Evolutionary conservation across 2,329 filamentous ascomycete genomes (phyloP).

Genomic region (Trichothecium sympodiale): DNA sequence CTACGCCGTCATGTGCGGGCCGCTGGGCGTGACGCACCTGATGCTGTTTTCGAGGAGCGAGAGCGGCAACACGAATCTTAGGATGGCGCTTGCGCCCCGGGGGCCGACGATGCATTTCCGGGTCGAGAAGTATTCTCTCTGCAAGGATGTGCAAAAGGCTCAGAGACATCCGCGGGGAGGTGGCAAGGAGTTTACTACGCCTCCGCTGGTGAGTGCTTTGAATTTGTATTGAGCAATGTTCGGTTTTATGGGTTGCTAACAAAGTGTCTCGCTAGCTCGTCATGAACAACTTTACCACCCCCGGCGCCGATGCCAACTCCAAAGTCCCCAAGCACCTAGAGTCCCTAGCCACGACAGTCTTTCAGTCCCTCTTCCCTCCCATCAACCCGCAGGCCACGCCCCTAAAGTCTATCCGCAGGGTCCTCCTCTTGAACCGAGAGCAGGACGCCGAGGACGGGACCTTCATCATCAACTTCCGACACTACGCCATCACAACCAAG

Average conservation of each 20-base stretch:
- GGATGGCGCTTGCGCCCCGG: constrained; percentile 75
- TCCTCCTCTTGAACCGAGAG: constrained; percentile 83
- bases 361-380: constrained; percentile 90
- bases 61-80: constrained; percentile 83
- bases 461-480: constrained; percentile 78
- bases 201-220: constrained; percentile 55
- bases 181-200: constrained; percentile 74
- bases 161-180: constrained; percentile 74
- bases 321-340: constrained; percentile 91
- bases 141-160: constrained; percentile 77
- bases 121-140: constrained; percentile 88
- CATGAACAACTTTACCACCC: constrained; percentile 91
- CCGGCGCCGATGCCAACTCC: constrained; percentile 46
- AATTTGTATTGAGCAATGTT: not conserved
- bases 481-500: constrained; percentile 92
- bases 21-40: constrained; percentile 84
- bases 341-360: constrained; percentile 82
- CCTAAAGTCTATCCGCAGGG: constrained; percentile 81
- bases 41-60: constrained; percentile 86
- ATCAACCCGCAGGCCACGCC: constrained; percentile 89
- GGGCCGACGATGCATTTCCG: constrained; percentile 91
- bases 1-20: constrained; percentile 91
- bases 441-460: constrained; percentile 53
- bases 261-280: constrained; percentile 51
- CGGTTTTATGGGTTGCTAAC: not conserved